Base-by-base conservation (phyloP, 2,329 filamentous ascomycete species). In the Apiospora pterosperma region DNA sequence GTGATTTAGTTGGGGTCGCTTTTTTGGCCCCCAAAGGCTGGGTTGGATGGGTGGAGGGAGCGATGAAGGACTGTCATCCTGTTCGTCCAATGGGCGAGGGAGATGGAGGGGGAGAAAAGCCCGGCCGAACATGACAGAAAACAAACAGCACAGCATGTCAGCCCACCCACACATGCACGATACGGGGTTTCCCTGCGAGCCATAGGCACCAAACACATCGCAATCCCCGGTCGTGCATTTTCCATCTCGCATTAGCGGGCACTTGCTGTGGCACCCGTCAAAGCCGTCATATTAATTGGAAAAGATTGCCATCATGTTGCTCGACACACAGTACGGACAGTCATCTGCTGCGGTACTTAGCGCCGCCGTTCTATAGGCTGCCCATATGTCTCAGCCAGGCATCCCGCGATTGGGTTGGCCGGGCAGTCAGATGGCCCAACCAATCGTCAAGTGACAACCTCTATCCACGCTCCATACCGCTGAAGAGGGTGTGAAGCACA, bases 371-470 rank as follows among this genome's bases (percentile, higher is more conserved):
- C 48, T n/a, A 55, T 55, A 55, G 48, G 48, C 16, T 55, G 48
- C 25, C n/a, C 48, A n/a, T 3, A 55, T 55, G 48, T 55, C 48
- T 55, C 21, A 55, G 48, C 28, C 28, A 55, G 21, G 48, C 48
- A 4, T n/a, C 19, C 4, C 48, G n/a, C 48, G 48, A 55, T 55
- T 55, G 48, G 48, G 48, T 55, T 55, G 28, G 48, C 28, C 48
- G 48, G 34, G 48, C 25, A 28, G 48, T 55, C 48, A 55, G 48
- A 55, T 55, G 48, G 48, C 48, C 48, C 48, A 34, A 19, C 48
- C 48, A 55, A 55, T 55, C 48, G 48, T 55, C 48, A 55, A 55
- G 48, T 55, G 48, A 55, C 48, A 55, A 34, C 42, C 42, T 48
- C 41, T 28, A 48, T 23, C 42, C 42, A 48, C 42, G 11, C 28